Conservation (phyloP, 2,329 filamentous ascomycete species). For the Trichoderma atroviride region DNA sequence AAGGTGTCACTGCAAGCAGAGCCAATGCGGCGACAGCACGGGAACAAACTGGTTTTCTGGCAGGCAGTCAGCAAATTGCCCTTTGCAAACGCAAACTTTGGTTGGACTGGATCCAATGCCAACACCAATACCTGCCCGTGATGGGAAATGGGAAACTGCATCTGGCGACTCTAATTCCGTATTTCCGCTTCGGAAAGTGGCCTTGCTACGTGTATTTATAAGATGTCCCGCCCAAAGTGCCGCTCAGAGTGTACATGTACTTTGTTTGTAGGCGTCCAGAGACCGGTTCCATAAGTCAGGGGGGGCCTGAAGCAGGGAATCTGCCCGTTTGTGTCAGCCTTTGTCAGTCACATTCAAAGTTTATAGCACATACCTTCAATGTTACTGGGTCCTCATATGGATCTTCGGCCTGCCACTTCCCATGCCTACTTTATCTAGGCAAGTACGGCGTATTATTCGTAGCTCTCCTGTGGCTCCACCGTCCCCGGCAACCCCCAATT, state of each 20-base stretch:
- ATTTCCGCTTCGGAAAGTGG: conserved; percentile 5
- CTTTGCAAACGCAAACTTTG: not conserved
- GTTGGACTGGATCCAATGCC: not conserved
- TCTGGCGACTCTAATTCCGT: conserved; percentile 1
- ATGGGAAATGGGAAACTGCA: not conserved
- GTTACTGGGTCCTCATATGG: not conserved
- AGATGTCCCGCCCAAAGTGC: not conserved
- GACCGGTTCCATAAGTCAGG: not conserved
- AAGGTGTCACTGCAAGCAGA: not conserved
- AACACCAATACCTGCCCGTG: not conserved
- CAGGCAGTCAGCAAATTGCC: not conserved
- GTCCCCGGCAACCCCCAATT: conserved; percentile 15
- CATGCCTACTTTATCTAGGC: not conserved
- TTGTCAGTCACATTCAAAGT: not conserved
- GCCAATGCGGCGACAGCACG: not conserved
- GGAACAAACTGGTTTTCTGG: not conserved
- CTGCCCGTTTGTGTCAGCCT: conserved; percentile 1
- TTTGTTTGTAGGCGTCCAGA: not conserved
- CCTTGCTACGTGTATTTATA: not conserved
- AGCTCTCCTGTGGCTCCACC: conserved; percentile 3
- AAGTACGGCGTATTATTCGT: not conserved
- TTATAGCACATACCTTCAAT: not conserved
- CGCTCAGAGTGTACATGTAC: not conserved
- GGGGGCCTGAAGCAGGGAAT: not conserved
- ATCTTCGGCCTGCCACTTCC: not conserved